Base-by-base conservation (phyloP, 202 grass and related monocot genomes). In the Schoenoplectus triqueter region DNA sequence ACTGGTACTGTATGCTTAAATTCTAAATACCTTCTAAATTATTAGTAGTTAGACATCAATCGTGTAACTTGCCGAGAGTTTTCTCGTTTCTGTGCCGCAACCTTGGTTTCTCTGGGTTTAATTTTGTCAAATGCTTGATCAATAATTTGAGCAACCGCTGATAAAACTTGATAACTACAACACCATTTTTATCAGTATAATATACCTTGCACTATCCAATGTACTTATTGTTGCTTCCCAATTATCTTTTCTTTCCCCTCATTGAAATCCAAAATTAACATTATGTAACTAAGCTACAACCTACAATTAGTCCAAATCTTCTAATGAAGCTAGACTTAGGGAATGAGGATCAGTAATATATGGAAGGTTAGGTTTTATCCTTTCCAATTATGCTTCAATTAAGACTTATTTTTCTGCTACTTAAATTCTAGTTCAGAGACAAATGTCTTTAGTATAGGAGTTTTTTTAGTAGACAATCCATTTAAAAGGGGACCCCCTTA, bases 321-420 rank as follows among this genome's bases (percentile, higher is more conserved):
- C 1, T 11, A 14, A 68, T 40, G 5, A 68, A 42, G 11, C 66
- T 68, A 68, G 39, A 13, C 66, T 41, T 68, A 44, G 56, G 56
- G 56, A 44, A 18, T 62, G 17, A 18, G 11, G 11, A 68, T 68
- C 66, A 68, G 39, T 39, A 18, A 10, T 41, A 20, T 66, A 41
- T 31, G 21, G 64, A 66, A 14, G 11, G 15, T 3, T 3, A 41
- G 20, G 1, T 4, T 9, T 4, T 39, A 75, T 55, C 0, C 1
- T 31, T 3, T 50, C 49, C 21, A 31, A 55, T 75, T 31, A 75
- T 75, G 19, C 55, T 75, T 74, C 17, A 74, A 74, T 74, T 22
- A 54, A 74, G 45, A 74, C 20, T 15, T 10, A 31, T 40, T 75
- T 8, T 54, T 48, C 15, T 71, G 42, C 40, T 71, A 3, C 68